Base-by-base conservation (phyloP, 2,329 filamentous ascomycete genomes). In the Zalaria obscura region DNA sequence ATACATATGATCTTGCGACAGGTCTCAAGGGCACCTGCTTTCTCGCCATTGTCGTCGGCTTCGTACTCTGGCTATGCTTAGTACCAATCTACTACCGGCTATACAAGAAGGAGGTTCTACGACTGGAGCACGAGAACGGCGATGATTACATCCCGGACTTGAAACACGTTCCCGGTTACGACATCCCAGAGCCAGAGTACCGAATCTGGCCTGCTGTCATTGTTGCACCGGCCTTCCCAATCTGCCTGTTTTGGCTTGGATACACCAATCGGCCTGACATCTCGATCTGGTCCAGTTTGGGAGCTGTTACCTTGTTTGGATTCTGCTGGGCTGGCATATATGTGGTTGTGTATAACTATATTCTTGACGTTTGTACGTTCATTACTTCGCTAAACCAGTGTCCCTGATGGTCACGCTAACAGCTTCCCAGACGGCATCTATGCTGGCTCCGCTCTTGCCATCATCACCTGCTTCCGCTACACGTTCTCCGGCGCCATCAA, bases 231-330 rank as follows among this genome's bases (percentile, higher is more conserved):
- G 47, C 61, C 3, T 57, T 70, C 5, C 66, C 69, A 0, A 52
- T 70, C 6, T 62, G 60, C 0, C 60, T 72, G 1, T 72, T 71
- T 47, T 70, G 68, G 67, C 59, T 72, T 10, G 69, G 65, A 18
- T 18, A 18, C 18, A 36, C 34, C 3, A 36, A 36, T 18, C 25
- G 25, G 7, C 6, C 7, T 36, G 11, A 10, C 2, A 36, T 36
- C 2, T 36, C 34, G 11, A 10, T 25, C 6, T 36, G 34, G 34
- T 36, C 34, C 11, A 25, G 25, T 18, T 25, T 36, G 6, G 34
- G 34, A 8, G 34, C 34, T 7, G 34, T 36, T 7, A 36, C 34
- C 2, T 3, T 36, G 6, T 36, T 36, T 25, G 25, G 34, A 7
- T 11, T 36, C 6, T 36, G 34, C 25, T 36, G 34, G 34, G 34